Percentiles rank a stretch among this genome's conserved stretches.
Evolutionary conservation across 805 yeast genomes (phyloP).

Genomic region (Candida silvatica): DNA sequence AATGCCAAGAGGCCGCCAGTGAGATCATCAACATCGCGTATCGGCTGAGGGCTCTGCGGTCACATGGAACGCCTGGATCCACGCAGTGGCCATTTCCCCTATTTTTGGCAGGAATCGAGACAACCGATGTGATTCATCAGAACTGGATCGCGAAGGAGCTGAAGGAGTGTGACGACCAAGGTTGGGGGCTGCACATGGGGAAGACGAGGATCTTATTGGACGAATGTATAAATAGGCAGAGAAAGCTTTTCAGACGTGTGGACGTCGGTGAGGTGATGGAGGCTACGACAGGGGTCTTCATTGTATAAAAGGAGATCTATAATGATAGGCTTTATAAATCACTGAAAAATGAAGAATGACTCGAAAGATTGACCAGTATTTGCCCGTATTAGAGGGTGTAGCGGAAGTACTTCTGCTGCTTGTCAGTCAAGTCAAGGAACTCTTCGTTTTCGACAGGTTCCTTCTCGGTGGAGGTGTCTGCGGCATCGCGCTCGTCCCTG

Average conservation of each 20-base stretch:
- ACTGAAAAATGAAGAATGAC: background rate
- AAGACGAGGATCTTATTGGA: conserved; percentile 3
- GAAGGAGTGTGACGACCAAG: conserved; percentile 1
- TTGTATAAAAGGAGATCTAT: conserved; percentile 24
- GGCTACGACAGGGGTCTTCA: conserved; percentile 21
- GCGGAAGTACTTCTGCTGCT: conserved; percentile 48
- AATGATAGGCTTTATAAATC: background rate
- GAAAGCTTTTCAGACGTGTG: conserved; percentile 2
- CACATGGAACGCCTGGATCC: conserved; percentile 4
- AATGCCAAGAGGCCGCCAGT: conserved; percentile 6
- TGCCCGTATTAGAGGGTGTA: conserved; percentile 24
- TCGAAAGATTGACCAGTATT: background rate
- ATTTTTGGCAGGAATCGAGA: conserved; percentile 7
- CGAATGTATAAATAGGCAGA: conserved; percentile 5
- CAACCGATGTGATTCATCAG: conserved; percentile 7
- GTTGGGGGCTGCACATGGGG: conserved; percentile 7
- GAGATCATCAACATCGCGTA: conserved; percentile 6
- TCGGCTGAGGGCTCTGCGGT: conserved; percentile 4
- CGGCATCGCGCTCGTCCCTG: conserved; percentile 7
- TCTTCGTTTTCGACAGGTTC: conserved; percentile 2
- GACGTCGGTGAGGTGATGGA: conserved; percentile 12
- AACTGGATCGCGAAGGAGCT: conserved; percentile 6
- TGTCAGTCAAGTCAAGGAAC: conserved; percentile 44
- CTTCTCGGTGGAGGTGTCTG: conserved; percentile 7
- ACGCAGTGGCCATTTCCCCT: conserved; percentile 7